Evolutionary conservation across 306 rosid species (phyloP).

Genomic region (Echinosophora koreensis): DNA sequence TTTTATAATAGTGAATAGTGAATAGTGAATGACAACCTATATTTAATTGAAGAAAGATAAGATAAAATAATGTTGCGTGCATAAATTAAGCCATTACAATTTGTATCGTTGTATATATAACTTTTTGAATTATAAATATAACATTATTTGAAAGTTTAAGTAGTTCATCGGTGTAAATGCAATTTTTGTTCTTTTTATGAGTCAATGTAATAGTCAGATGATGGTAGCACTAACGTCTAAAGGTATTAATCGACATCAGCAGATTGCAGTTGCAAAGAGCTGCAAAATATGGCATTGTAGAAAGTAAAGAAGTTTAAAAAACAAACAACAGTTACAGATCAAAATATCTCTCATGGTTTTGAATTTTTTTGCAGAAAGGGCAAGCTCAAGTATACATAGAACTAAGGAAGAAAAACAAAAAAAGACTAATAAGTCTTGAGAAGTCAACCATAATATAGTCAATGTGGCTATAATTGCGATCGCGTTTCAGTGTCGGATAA

Average conservation of each 20-base stretch:
- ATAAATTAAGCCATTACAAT: too few relatives aligned
- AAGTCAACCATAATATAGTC: background rate
- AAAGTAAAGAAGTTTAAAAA: background rate
- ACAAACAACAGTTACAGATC: background rate
- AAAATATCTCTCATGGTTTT: background rate
- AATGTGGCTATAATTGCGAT: too few relatives aligned
- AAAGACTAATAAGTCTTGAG: background rate
- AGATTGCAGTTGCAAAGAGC: slow-evolving; percentile 9
- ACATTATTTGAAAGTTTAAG: too few relatives aligned
- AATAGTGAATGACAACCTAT: too few relatives aligned
- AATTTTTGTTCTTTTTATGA: background rate
- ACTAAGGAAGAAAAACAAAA: background rate
- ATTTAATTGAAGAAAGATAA: too few relatives aligned
- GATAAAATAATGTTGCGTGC: too few relatives aligned
- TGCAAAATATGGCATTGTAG: background rate
- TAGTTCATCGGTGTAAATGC: background rate
- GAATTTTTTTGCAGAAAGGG: too few relatives aligned
- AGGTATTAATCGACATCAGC: too few relatives aligned
- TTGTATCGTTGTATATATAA: background rate
- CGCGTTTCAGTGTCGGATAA: too few relatives aligned
- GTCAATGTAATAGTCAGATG: background rate
- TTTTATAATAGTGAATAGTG: too few relatives aligned
- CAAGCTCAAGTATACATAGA: background rate
- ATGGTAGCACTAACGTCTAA: too few relatives aligned
- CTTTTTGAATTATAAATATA: too few relatives aligned